phyloP scores from a whole-genome alignment of 164 flowering plant genomes.

The Macadamia integrifolia region DNA sequence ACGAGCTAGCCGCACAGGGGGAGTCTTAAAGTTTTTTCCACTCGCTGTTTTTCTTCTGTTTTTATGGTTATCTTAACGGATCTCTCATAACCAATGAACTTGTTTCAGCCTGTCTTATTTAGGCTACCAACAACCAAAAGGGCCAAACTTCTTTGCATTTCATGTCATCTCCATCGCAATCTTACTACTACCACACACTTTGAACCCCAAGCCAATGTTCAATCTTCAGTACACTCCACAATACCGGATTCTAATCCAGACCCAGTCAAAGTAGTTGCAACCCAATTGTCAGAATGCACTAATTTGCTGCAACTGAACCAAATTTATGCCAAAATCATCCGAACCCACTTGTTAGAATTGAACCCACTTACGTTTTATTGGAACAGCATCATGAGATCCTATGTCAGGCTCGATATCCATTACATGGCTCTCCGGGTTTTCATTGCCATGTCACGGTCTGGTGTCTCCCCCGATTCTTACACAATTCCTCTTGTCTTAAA shows the following conservation, averaged over 20 bases:
- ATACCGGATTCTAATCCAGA: background rate
- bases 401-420: constrained; percentile 33
- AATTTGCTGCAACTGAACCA: constrained; percentile 20
- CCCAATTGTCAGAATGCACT: constrained; percentile 8
- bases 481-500: constrained; percentile 52
- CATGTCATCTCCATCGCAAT: background rate
- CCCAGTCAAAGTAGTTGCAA: constrained; percentile 3
- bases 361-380: constrained; percentile 38
- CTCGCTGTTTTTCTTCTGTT: too few species aligned
- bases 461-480: constrained; percentile 45
- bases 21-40: too few species aligned
- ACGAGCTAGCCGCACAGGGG: too few species aligned
- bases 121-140: background rate
- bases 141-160: background rate
- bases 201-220: constrained; percentile 1
- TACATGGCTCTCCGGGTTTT: constrained; percentile 28
- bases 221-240: background rate
- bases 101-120: background rate
- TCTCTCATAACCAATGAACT: too few species aligned
- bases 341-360: constrained; percentile 27
- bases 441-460: constrained; percentile 34
- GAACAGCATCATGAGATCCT: constrained; percentile 49
- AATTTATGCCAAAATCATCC: constrained; percentile 31
- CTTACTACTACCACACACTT: background rate
- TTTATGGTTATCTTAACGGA: too few species aligned